These are phyloP conservation scores for Barnettozyma hawaiiensis DNA, from an alignment of 1,139 yeast genomes.

Conservation along the genomic window DNA sequence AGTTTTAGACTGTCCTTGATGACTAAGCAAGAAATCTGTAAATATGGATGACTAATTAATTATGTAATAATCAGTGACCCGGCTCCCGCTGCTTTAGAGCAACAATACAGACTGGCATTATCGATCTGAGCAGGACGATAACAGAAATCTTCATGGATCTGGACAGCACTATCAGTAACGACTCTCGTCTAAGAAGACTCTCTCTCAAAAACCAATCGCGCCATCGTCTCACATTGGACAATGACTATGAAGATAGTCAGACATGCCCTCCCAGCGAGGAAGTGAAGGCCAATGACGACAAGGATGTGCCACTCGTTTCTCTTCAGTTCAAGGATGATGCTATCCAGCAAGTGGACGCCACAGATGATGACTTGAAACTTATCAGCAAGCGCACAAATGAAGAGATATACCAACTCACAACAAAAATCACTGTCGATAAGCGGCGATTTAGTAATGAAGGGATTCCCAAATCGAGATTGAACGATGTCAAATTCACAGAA, in stretches of 20 bases:
- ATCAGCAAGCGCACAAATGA: conserved; percentile 14
- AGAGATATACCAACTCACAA: conserved; percentile 17
- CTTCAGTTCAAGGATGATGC: not conserved
- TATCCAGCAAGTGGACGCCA: not conserved
- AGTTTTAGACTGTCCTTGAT: not conserved
- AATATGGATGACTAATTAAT: not conserved
- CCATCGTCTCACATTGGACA: conserved; percentile 1
- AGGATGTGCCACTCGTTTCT: not conserved
- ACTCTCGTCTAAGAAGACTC: conserved; percentile 1
- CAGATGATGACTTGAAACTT: conserved; percentile 5
- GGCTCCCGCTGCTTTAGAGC: too few species aligned
- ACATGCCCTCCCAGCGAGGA: too few species aligned
- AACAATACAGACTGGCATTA: too few species aligned
- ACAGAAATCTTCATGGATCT: not conserved
- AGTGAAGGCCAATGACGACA: not conserved
- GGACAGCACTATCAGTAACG: not conserved
- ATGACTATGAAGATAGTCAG: conserved; percentile 10
- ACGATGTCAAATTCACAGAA: conserved; percentile 40
- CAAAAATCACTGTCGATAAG: conserved; percentile 15
- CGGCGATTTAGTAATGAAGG: conserved; percentile 31
- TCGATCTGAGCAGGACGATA: too few species aligned
- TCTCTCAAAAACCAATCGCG: conserved; percentile 1
- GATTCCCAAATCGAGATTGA: conserved; percentile 33
- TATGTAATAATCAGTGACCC: not conserved
- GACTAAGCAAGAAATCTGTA: not conserved